Base-by-base conservation (phyloP, 176 grass and related monocot species). In the Neostapfia colusana region DNA sequence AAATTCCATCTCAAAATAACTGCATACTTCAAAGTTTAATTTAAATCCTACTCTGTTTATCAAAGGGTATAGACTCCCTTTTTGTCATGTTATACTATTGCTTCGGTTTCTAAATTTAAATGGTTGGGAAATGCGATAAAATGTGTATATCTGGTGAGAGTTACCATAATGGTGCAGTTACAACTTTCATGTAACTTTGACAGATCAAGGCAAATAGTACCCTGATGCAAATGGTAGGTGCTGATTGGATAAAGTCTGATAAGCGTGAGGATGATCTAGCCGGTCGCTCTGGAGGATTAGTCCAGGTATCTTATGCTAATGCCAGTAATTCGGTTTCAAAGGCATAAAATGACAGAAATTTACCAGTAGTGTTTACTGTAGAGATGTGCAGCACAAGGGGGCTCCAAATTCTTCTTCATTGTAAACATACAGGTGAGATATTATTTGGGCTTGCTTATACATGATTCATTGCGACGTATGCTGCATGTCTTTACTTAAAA, bases 211-310 rank as follows among this genome's bases (percentile, higher is more conserved):
- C 96, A 72, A 88, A 81, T 75, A 88, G 24, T 84, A 99, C 96
- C 45, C 81, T 95, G 70, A 99, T 99, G 96, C 92, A 99, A 85
- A 92, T 99, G 96, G 85, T 99, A 36, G 96, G 83, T 69, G 96
- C 96, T 65, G 96, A 99, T 77, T 99, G 96, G 96, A 87, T 99
- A 80, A 92, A 90, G 67, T 99, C 96, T 54, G 83, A 95, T 65
- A 99, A 92, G 71, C 96, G 92, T 65, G 96, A 99, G 87, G 96
- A 99, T 85, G 85, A 99, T 88, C 82, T 99, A 53, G 85, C 87
- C 34, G 80, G 87, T 51, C 96, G 87, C 60, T 79, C 75, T 28
- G 96, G 92, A 1, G 96, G 96, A 39, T 70, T 99, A 81, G 92
- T 99, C 77, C 96, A 99, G 89, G 96, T 99, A 88, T 80, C 42